Evolutionary conservation across 1,284 basidiomycete genomes (phyloP).

Genomic region (Trichosporon ovoides): DNA sequence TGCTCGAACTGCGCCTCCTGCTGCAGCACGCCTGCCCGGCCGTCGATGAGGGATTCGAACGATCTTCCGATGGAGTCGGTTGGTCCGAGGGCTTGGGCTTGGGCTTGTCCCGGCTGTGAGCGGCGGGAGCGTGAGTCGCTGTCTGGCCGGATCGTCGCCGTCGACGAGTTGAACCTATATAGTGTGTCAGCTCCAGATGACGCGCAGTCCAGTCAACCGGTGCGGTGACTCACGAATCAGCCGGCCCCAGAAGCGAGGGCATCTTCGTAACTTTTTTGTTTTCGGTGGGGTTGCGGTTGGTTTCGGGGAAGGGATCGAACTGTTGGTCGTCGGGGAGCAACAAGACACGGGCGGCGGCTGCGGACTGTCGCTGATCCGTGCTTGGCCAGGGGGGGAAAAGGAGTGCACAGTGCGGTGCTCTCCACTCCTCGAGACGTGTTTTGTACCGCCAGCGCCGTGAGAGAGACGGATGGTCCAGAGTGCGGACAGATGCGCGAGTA

Average conservation of each 20-base stretch:
- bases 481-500: too few species aligned
- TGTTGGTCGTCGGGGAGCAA: too few species aligned
- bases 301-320: too few species aligned
- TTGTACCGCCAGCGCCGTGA: too few species aligned
- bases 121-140: conserved; percentile 12
- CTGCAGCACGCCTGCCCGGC: conserved; percentile 19
- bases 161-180: conserved; percentile 31
- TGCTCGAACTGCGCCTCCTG: conserved; percentile 8
- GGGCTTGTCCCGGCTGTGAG: background rate
- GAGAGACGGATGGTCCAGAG: too few species aligned
- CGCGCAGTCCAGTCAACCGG: background rate
- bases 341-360: too few species aligned
- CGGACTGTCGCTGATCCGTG: too few species aligned
- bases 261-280: background rate
- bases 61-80: conserved; percentile 19
- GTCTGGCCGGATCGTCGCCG: conserved; percentile 25
- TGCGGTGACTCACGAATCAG: conserved; percentile 17
- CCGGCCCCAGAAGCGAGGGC: conserved; percentile 16
- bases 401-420: too few species aligned
- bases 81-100: conserved; percentile 15
- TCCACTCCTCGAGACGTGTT: too few species aligned
- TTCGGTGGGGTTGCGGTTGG: background rate
- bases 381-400: too few species aligned
- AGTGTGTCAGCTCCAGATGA: conserved; percentile 1
- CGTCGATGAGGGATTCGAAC: conserved; percentile 15